Percentiles rank a stretch among this genome's conserved stretches.
These are phyloP conservation scores for Pythium rishiriense DNA, from an alignment of 352 stramenopile genomes.

Conservation along the genomic window DNA sequence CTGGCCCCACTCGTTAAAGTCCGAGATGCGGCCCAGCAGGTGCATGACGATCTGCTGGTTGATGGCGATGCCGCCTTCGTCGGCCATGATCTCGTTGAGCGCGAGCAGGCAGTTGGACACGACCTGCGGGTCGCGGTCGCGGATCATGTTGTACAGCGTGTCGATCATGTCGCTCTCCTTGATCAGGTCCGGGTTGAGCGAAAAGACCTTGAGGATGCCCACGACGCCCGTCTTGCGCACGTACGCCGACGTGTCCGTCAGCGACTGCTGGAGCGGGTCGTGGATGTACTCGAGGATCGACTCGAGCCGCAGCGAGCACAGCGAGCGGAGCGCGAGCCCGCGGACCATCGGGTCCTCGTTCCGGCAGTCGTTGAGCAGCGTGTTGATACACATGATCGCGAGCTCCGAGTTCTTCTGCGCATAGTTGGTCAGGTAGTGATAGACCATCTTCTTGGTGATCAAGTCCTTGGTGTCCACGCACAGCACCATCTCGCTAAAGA, in stretches of 20 bases:
- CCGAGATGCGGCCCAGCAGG: constrained; percentile 96
- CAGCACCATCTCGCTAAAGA: constrained; percentile 99
- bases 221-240: constrained; percentile 99
- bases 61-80: constrained; percentile 96
- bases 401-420: constrained; percentile 98
- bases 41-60: constrained; percentile 98
- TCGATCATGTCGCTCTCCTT: constrained; percentile 95
- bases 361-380: constrained; percentile 97
- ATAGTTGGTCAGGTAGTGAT: constrained; percentile 99
- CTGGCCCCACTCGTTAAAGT: constrained; percentile 99
- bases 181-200: constrained; percentile 91
- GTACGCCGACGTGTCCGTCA: constrained; percentile 97
- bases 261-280: constrained; percentile 89
- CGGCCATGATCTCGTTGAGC: constrained; percentile 98
- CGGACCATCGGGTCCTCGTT: constrained; percentile 99
- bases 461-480: constrained; percentile 97
- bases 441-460: constrained; percentile 99
- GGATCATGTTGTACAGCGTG: constrained; percentile 98
- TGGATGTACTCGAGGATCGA: constrained; percentile 99
- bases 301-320: constrained; percentile 96
- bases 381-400: constrained; percentile 99
- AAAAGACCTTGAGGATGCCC: constrained; percentile 97
- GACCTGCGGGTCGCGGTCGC: constrained; percentile 96
- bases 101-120: constrained; percentile 97
- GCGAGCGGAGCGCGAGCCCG: constrained; percentile 95